These are phyloP conservation scores for Blumeriella jaapii DNA, from an alignment of 2,329 filamentous ascomycete species.

Conservation along the genomic window DNA sequence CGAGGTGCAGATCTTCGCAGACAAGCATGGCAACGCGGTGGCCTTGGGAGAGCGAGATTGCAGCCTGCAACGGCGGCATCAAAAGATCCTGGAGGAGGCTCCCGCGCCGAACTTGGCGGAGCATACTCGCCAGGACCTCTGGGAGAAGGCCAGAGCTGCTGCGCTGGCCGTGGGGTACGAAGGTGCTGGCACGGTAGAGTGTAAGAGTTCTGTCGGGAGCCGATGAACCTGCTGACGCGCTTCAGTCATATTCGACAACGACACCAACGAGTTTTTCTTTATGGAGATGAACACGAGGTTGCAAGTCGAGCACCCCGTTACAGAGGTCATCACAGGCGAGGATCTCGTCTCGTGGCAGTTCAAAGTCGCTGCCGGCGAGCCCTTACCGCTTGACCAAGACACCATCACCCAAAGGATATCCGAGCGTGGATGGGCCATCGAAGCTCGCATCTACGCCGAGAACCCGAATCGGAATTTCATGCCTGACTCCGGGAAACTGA, in stretches of 20 bases:
- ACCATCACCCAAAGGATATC: constrained; percentile 60
- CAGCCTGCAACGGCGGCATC: constrained; percentile 74
- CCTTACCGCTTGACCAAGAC: constrained; percentile 52
- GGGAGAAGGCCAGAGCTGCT: constrained; percentile 53
- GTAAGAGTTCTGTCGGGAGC: constrained; percentile 36
- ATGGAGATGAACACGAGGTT: constrained; percentile 80
- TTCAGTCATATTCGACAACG: constrained; percentile 73
- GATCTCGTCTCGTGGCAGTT: constrained; percentile 95
- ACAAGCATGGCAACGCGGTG: constrained; percentile 66
- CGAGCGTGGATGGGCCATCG: constrained; percentile 74
- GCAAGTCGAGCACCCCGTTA: constrained; percentile 96
- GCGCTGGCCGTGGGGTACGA: constrained; percentile 72
- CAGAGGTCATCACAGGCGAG: constrained; percentile 63
- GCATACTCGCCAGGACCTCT: constrained; percentile 46
- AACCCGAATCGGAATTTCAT: constrained; percentile 87
- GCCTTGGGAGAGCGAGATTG: constrained; percentile 84
- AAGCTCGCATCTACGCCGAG: constrained; percentile 94
- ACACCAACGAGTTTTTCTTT: constrained; percentile 69
- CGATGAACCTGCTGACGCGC: constrained; percentile 31
- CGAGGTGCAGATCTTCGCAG: constrained; percentile 84
- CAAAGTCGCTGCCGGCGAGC: constrained; percentile 63
- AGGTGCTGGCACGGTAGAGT: constrained; percentile 85
- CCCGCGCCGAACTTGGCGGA: constrained; percentile 60
- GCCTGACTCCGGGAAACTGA: constrained; percentile 79
- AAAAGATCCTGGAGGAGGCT: constrained; percentile 86